Base-by-base conservation (phyloP, 768 basidiomycete genomes). In the Leccinum barrowsii region DNA sequence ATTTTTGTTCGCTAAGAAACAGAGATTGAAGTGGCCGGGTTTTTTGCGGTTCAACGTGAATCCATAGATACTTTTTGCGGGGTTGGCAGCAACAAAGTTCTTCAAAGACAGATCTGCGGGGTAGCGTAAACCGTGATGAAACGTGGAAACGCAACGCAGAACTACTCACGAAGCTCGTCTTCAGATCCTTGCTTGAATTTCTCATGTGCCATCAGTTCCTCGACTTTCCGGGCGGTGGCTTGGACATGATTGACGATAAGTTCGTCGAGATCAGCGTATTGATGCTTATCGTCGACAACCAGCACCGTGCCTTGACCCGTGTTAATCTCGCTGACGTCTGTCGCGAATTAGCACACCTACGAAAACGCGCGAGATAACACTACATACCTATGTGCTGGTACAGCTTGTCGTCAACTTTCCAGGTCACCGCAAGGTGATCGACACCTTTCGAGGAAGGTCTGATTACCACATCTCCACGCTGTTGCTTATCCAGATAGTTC, bases 351-450 rank as follows among this genome's bases (percentile, higher is more conserved):
- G 62, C 19, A 19, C 35, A 47, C 50, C 22, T 7, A 15, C 19
- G 28, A 5, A 62, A 50, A 56, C 15, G 24, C 26, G 44, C n/a
- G 6, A 37, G 19, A 21, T 49, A 37, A 19, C 19, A 42, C 2
- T 34, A 67, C 88, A 52, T 67, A 94, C 94, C 94, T 58, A 99
- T 90, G 69, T 99, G 97, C 69, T 98, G 97, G 73, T 91, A 98
- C 26, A 99, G 77, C 59, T 87, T 91, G 58, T 97, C 90, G 62
- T 95, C 96, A 2, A 99, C 94, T 75, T 98, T 99, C 97, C 97
- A 99, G 0, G 97, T 99, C 10, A 99, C 90, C 47, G 96, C 96
- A 37, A 99, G 79, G 75, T 98, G 97, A 65, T 97, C 84, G 37
- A 81, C 76, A 13, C 96, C 96, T 73, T 95, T 94, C 4, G 96